Evolutionary conservation across 2,329 filamentous ascomycete species (phyloP).

Genomic region (Ustulina deusta): DNA sequence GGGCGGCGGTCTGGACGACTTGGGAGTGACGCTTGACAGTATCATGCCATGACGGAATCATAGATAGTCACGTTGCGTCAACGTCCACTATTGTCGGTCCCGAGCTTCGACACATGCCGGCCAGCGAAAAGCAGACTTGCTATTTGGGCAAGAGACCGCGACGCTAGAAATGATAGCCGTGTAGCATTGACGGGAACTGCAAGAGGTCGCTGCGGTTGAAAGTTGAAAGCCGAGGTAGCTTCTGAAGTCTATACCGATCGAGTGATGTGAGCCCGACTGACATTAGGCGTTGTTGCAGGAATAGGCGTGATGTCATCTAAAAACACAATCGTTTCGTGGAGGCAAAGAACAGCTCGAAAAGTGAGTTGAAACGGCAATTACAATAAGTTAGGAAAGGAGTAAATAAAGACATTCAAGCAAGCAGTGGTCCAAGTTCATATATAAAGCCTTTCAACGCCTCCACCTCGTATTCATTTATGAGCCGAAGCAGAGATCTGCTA

Average conservation of each 20-base stretch:
- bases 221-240: conserved; percentile 4
- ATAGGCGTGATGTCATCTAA: not conserved
- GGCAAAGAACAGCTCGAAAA: not conserved
- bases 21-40: not conserved
- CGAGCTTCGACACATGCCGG: conserved; percentile 1
- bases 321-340: not conserved
- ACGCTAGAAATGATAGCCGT: not conserved
- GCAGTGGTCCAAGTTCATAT: conserved; percentile 18
- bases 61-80: conserved; percentile 17
- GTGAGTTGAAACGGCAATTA: not conserved
- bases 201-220: conserved; percentile 1
- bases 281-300: not conserved
- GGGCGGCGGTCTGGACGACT: not conserved
- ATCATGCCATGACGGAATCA: conserved; percentile 10
- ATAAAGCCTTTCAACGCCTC: conserved; percentile 20
- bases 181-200: conserved; percentile 9
- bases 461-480: conserved; percentile 35
- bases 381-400: conserved; percentile 3
- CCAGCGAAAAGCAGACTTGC: not conserved
- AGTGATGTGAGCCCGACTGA: not conserved
- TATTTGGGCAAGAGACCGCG: not conserved
- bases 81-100: not conserved
- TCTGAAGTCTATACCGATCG: conserved; percentile 1
- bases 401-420: not conserved
- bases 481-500: conserved; percentile 29